Evolutionary conservation across 148 eudicot species (phyloP).

Genomic region (Amaranthus hypochondriacus): DNA sequence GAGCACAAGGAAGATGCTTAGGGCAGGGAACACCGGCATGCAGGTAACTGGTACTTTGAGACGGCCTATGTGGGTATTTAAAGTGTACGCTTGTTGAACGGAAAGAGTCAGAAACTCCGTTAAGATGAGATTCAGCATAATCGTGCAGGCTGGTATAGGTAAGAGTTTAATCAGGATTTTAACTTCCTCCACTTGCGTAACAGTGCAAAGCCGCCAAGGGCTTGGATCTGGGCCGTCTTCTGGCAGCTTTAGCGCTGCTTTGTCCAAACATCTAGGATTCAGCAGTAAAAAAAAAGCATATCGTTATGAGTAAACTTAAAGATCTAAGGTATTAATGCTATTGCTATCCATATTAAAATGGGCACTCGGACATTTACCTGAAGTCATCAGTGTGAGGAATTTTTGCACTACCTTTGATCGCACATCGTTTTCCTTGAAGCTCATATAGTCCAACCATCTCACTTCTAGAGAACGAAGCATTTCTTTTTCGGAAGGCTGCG

Average conservation of each 20-base stretch:
- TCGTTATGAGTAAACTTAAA: neutral
- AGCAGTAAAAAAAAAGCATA: neutral
- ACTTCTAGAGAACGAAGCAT: conserved; percentile 49
- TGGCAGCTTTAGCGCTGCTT: conserved; percentile 74
- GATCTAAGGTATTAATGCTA: neutral
- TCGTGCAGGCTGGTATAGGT: conserved; percentile 73
- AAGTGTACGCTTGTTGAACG: conserved; percentile 87
- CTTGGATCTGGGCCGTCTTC: conserved; percentile 55
- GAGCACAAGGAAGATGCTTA: conserved; percentile 76
- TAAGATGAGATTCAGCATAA: conserved; percentile 57
- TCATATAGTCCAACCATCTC: conserved; percentile 73
- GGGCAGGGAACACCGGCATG: conserved; percentile 91
- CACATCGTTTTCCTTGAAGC: conserved; percentile 75
- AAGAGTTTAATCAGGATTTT: conserved; percentile 66
- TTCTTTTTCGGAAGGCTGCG: conserved; percentile 74
- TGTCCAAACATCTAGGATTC: conserved; percentile 59
- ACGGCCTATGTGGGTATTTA: conserved; percentile 67
- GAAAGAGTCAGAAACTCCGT: conserved; percentile 80
- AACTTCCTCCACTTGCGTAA: conserved; percentile 90
- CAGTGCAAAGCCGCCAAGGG: conserved; percentile 82
- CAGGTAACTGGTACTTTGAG: conserved; percentile 93
- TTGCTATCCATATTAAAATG: neutral
- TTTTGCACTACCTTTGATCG: conserved; percentile 72
- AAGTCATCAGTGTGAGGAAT: conserved; percentile 66
- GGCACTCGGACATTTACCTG: conserved; percentile 38